These are phyloP conservation scores for Peniophora sp. DNA, from an alignment of 1,284 basidiomycete species.

Conservation along the genomic window DNA sequence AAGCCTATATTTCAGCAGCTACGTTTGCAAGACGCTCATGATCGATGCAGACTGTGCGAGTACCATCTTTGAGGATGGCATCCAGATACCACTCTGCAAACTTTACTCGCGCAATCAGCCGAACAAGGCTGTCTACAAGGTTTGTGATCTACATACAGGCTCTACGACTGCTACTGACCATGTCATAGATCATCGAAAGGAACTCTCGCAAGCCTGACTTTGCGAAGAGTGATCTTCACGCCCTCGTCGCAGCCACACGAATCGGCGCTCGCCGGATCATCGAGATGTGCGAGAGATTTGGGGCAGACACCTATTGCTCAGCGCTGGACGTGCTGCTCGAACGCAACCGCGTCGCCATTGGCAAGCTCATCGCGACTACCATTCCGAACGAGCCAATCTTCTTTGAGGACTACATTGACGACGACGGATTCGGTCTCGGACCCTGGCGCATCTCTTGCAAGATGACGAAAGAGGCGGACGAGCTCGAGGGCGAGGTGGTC, in stretches of 20 bases:
- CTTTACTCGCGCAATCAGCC: conserved; percentile 18
- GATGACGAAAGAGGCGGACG: conserved; percentile 11
- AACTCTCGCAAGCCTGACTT: conserved; percentile 23
- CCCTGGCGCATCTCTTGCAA: conserved; percentile 18
- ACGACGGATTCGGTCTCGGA: conserved; percentile 18
- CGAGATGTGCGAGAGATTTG: conserved; percentile 22
- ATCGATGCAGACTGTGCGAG: conserved; percentile 6
- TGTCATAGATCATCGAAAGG: conserved; percentile 18
- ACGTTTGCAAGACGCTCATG: not conserved
- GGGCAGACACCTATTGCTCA: conserved; percentile 13
- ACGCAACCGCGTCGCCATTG: conserved; percentile 16
- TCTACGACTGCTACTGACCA: not conserved
- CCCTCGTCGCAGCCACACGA: conserved; percentile 21
- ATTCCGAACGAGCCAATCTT: conserved; percentile 15
- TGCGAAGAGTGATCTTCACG: conserved; percentile 20
- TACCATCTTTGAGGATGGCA: conserved; percentile 21
- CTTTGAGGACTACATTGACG: conserved; percentile 22
- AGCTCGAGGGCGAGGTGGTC: conserved; percentile 11
- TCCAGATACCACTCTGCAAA: conserved; percentile 23
- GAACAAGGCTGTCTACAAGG: conserved; percentile 17
- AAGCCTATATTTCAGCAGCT: not conserved
- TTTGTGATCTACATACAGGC: not conserved
- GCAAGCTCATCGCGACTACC: conserved; percentile 15
- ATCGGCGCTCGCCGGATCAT: conserved; percentile 18
- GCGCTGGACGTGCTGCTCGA: conserved; percentile 14